Percentiles rank a stretch among this genome's conserved stretches.
Conservation (phyloP, 2,329 filamentous ascomycete genomes). For the Aspergillus tamarii region DNA sequence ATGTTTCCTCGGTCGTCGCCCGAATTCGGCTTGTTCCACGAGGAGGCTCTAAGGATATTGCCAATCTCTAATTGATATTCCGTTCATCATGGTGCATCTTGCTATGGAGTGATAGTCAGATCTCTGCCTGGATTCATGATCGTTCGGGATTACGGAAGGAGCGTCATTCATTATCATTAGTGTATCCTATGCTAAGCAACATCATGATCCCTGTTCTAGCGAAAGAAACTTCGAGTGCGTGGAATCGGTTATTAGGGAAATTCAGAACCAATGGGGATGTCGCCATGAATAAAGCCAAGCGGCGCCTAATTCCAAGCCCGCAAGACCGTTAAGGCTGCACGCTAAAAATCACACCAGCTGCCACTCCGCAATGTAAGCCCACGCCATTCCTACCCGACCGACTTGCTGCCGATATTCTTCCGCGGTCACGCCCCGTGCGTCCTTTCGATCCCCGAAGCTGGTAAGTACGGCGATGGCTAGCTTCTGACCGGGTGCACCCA, state of each 20-base stretch:
- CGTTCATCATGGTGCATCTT: not conserved
- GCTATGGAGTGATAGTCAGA: not conserved
- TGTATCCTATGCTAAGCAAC: not conserved
- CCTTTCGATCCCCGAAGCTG: slow-evolving; percentile 52
- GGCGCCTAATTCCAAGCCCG: slow-evolving; percentile 1
- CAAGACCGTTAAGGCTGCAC: not conserved
- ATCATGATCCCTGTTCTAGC: not conserved
- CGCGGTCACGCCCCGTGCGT: slow-evolving; percentile 57
- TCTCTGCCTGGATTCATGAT: not conserved
- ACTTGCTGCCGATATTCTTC: slow-evolving; percentile 53
- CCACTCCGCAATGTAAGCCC: slow-evolving; percentile 59
- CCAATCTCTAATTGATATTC: not conserved
- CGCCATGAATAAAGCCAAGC: not conserved
- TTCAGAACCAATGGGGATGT: not conserved
- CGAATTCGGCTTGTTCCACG: not conserved
- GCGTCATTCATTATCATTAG: slow-evolving; percentile 9
- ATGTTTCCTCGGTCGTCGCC: not conserved
- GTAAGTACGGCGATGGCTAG: slow-evolving; percentile 67
- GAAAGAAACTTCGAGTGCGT: not conserved
- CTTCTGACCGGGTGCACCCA: slow-evolving; percentile 71
- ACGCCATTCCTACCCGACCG: slow-evolving; percentile 53
- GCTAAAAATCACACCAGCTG: slow-evolving; percentile 46
- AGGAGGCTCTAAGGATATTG: not conserved
- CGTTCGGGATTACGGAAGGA: not conserved
- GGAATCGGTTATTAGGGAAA: not conserved